Evolutionary conservation across 371 early-diverging fungal species (phyloP), one percentile per base, ranked within the genome.

Genomic region (Mucor sp.): DNA sequence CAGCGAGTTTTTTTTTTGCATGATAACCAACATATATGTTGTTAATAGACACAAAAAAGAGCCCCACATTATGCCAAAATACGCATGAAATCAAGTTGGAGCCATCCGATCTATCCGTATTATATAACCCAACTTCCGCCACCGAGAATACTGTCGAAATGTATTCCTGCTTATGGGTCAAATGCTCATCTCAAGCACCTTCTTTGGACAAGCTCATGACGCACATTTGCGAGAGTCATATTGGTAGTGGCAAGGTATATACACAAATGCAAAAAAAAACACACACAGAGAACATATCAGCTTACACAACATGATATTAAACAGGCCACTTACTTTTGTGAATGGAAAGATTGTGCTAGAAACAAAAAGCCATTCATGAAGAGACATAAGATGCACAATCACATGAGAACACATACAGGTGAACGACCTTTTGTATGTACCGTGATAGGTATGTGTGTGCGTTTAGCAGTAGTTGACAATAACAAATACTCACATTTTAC

Each of bases 341-440:
- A 86, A 65, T 96, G 96, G 96, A 76, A 84, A 68, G 89, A 87
- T 32, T 96, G 96, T 75, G 79, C 83, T 33, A 87, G 96, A 35
- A 77, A 82, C 63, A 82, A 84, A 65, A 87, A 88, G 68, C 93
- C 95, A 11, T 96, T 96, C 72, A 84, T 92, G 50, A 94, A 96
- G 73, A 83, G 96, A 23, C 96, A 96, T 78, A 94, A 94, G 74
- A 91, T 94, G 85, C 89, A 87, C 56, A 93, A 94, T 69, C 96
- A 96, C 67, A 74, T 92, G 74, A 87, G 96, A 65, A 93, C 92
- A 28, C 96, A 96, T 75, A 93, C 94, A 33, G 93, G 94, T 30
- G 92, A 92, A 71, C 79, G 87, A 32, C 93, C 93, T 14, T 93
- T 90, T 68, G 63, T 71, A 30, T 81, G 77, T 58, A 62, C 68